phyloP scores from a whole-genome alignment of 2,329 filamentous ascomycete species.

The Aphanocladium album region DNA sequence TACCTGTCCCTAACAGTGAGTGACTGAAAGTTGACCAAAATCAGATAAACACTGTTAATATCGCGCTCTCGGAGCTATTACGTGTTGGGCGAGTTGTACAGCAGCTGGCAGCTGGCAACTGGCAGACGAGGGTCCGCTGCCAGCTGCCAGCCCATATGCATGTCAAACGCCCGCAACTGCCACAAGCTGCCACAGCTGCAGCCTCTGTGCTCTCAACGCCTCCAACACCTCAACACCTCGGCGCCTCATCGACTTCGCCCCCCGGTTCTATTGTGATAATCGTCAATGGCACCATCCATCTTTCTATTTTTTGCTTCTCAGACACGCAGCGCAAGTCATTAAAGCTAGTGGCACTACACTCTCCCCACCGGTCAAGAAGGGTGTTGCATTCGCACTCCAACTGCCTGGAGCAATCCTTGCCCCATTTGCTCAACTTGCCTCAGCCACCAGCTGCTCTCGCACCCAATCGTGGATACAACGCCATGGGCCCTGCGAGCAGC shows the following conservation, averaged over 20 bases:
- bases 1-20: background rate
- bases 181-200: background rate
- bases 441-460: background rate
- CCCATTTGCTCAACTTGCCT: background rate
- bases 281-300: background rate
- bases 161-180: background rate
- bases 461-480: background rate
- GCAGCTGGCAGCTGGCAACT: background rate
- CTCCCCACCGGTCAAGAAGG: background rate
- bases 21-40: background rate
- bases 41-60: background rate
- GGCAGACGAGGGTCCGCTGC: background rate
- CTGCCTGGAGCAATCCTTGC: background rate
- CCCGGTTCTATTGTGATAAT: background rate
- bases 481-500: background rate
- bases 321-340: background rate
- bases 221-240: background rate
- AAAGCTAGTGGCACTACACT: background rate
- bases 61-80: background rate
- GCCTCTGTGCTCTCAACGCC: background rate
- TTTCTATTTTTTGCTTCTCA: background rate
- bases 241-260: background rate
- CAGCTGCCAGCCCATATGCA: background rate
- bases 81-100: background rate
- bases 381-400: slow-evolving; percentile 6